Conservation (phyloP, 257 asterid genomes). For the Ajuga chamaepitys region DNA sequence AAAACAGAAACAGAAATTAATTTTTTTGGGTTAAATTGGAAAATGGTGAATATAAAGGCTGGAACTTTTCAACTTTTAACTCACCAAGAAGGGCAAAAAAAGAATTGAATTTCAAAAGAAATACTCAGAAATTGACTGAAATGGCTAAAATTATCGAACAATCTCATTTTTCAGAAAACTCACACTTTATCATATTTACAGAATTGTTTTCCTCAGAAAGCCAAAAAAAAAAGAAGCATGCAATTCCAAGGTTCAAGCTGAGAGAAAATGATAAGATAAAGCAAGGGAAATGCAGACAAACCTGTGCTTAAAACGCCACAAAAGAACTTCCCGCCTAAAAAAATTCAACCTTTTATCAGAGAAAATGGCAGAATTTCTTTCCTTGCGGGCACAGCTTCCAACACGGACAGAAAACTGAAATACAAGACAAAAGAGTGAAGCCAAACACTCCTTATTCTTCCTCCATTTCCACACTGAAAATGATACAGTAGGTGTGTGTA, state of each 20-base stretch:
- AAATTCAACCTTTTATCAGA: constrained; percentile 7
- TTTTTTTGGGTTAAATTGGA: background rate
- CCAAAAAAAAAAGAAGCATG: background rate
- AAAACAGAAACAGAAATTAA: background rate
- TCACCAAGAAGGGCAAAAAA: constrained; percentile 3
- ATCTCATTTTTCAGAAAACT: background rate
- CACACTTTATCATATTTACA: background rate
- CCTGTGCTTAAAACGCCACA: constrained; percentile 23
- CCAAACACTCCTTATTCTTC: background rate
- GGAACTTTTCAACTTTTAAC: constrained; percentile 12
- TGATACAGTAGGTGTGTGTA: background rate
- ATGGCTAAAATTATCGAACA: background rate
- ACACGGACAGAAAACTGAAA: constrained; percentile 10
- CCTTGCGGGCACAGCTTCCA: constrained; percentile 27
- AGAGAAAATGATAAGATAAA: background rate
- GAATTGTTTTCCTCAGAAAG: background rate
- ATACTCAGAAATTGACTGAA: background rate
- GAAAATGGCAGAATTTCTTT: constrained; percentile 15
- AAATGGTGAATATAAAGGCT: background rate
- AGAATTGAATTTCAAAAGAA: background rate
- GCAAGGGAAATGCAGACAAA: constrained; percentile 20
- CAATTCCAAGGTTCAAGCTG: background rate
- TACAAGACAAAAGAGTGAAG: background rate
- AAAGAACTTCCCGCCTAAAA: constrained; percentile 28
- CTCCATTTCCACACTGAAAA: constrained; percentile 6